phyloP scores from a whole-genome alignment of 768 basidiomycete genomes.

The Punctularia strigosozonata region DNA sequence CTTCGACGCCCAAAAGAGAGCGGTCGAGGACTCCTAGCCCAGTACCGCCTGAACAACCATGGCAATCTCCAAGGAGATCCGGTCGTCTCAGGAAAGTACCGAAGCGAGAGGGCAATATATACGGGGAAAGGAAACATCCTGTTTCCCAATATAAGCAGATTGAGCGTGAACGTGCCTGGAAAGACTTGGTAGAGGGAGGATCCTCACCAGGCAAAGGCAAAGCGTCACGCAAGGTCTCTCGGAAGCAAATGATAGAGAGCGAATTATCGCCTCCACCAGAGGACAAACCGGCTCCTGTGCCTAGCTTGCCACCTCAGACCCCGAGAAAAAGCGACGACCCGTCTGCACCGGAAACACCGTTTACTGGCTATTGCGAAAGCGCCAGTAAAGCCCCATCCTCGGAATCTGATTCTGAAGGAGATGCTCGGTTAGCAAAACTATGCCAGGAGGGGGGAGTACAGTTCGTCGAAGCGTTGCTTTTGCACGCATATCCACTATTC shows the following conservation, averaged over 20 bases:
- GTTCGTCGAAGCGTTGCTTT: too few relatives aligned
- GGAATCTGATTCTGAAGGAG: too few relatives aligned
- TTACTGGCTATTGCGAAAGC: too few relatives aligned
- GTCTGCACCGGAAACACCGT: too few relatives aligned
- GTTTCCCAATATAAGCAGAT: slow-evolving; percentile 4
- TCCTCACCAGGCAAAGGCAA: too few relatives aligned
- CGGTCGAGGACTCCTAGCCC: not conserved
- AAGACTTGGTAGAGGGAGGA: slow-evolving; percentile 1
- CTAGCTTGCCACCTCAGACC: slow-evolving; percentile 1
- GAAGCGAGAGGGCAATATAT: slow-evolving; percentile 1
- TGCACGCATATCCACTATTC: too few relatives aligned
- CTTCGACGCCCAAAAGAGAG: not conserved
- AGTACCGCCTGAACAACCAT: not conserved
- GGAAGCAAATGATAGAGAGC: too few relatives aligned
- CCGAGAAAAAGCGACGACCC: too few relatives aligned
- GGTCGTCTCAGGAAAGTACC: slow-evolving; percentile 1
- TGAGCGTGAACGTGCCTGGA: slow-evolving; percentile 4
- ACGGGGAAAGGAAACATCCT: slow-evolving; percentile 1
- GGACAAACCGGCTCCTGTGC: slow-evolving; percentile 4
- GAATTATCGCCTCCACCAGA: not conserved
- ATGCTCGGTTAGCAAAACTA: too few relatives aligned
- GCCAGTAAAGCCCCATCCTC: too few relatives aligned
- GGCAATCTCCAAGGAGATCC: not conserved
- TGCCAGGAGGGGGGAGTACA: too few relatives aligned
- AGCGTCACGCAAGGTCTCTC: too few relatives aligned